Base-by-base conservation (phyloP, 768 basidiomycete species). In the Phallus indusiatus region DNA sequence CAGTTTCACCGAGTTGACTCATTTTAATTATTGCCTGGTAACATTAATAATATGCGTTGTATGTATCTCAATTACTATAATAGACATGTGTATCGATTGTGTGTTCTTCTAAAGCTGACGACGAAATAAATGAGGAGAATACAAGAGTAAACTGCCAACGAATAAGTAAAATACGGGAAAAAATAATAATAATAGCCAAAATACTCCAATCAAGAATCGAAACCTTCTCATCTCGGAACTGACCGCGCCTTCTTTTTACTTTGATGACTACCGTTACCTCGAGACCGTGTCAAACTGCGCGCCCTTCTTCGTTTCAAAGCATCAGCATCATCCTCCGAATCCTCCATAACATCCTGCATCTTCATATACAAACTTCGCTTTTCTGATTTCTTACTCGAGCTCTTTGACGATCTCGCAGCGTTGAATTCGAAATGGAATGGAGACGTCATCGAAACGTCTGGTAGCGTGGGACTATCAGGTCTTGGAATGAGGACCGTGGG, bases 381-480 rank as follows among this genome's bases (percentile, higher is more conserved):
- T 42, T 42, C 42, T 10, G 42, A 42, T 42, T 42, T 42, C 42
- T 42, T 42, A n/a, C 42, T 42, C 2, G 42, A 42, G 12, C 42
- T 11, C n/a, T n/a, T 42, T 42, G 42, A 42, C 42, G n/a, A 42
- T n/a, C 42, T 42, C 9, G 12, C 42, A 12, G n/a, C 4, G 12
- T n/a, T 12, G 42, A 42, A n/a, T 14, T n/a, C n/a, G 9, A 42
- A n/a, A 2, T 42, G 12, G n/a, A 42, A 42, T 17, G 21, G 17
- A 1, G 48, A 51, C 9, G 21, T 11, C 10, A 49, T 11, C 34
- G 2, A 16, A 21, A 34, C 14, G n/a, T 59, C 49, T 4, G 57
- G 57, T 24, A 59, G 28, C 8, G 57, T 59, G 20, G 57, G 57
- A 42, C 57, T 59, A 50, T 59, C 57, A 37, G 57, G 57, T 51